phyloP scores from a whole-genome alignment of 306 rosid species.

The Lagenaria siceraria region DNA sequence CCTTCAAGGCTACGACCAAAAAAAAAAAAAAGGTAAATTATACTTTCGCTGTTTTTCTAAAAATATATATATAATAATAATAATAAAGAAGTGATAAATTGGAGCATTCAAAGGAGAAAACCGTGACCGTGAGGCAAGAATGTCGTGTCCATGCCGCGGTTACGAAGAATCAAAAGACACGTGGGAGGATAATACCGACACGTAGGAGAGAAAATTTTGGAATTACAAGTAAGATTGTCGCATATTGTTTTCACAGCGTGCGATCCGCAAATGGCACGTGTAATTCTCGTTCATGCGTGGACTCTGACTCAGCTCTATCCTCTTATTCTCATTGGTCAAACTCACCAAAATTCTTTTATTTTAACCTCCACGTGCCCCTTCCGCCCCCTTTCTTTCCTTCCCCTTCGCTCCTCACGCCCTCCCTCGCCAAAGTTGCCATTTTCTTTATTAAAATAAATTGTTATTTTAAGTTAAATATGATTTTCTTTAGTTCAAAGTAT shows the following conservation, averaged over 20 bases:
- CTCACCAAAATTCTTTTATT: not conserved
- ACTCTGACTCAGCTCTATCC: not conserved
- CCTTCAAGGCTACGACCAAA: too few relatives aligned
- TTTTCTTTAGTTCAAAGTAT: too few relatives aligned
- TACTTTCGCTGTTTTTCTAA: too few relatives aligned
- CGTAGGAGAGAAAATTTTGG: not conserved
- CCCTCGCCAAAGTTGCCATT: too few relatives aligned
- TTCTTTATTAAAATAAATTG: too few relatives aligned
- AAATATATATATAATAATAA: too few relatives aligned
- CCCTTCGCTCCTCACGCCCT: too few relatives aligned
- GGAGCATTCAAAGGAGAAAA: not conserved
- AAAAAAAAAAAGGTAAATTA: too few relatives aligned
- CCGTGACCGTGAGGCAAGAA: not conserved
- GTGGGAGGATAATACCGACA: constrained; percentile 2
- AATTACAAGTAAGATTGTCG: not conserved
- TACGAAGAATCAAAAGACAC: not conserved
- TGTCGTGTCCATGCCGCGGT: not conserved
- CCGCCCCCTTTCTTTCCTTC: not conserved
- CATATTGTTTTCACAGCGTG: not conserved
- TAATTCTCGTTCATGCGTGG: not conserved
- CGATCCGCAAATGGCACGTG: not conserved
- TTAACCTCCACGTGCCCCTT: not conserved
- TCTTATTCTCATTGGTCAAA: not conserved
- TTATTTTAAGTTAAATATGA: too few relatives aligned
- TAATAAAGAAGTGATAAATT: too few relatives aligned